Evolutionary conservation across 2,329 filamentous ascomycete genomes (phyloP), one percentile per base, ranked within the genome.

Genomic region (Aspergillus sp.): DNA sequence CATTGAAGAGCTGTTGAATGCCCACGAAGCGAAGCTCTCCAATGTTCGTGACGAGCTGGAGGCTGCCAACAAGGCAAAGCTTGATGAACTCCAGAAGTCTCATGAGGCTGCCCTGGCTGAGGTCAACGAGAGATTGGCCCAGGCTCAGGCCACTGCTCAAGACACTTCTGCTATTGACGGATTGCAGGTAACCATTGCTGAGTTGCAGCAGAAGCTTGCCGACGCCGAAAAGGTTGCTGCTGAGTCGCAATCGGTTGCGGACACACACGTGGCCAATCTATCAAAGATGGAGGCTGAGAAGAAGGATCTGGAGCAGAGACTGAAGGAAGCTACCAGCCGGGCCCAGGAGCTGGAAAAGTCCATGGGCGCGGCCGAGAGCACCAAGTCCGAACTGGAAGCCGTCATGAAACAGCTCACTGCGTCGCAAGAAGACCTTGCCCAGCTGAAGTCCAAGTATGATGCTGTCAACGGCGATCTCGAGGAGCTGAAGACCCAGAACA

Each of bases 271-370:
- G 44, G 73, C 76, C 43, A 77, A 79, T 45, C 73, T 80, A 53
- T 70, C 75, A 48, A 75, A 73, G 60, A 62, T 73, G 41, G 56
- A 69, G 38, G 55, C 66, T 33, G 75, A 78, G 48, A 74, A 75
- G 43, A 70, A 69, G 47, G 69, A 78, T 38, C 74, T 80, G 50
- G 78, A 80, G 44, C 50, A 65, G 55, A 67, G 70, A 32, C 63
- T 65, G 50, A 57, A 68, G 50, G 59, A 62, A n/a, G 49, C 72
- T 56, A 51, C 62, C 64, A 53, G 71, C 62, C 84, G 86, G 53
- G 78, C 95, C 45, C 89, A 95, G 50, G 88, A 91, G 26, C 94
- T 96, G 68, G 90, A 92, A 52, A 81, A 88, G 62, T 89, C 90
- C 32, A 77, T 95, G 55, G 87, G 87, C 24, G 86, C 91, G 58